Conservation (phyloP, 2,329 filamentous ascomycete species). For the Chaetomium sp. region DNA sequence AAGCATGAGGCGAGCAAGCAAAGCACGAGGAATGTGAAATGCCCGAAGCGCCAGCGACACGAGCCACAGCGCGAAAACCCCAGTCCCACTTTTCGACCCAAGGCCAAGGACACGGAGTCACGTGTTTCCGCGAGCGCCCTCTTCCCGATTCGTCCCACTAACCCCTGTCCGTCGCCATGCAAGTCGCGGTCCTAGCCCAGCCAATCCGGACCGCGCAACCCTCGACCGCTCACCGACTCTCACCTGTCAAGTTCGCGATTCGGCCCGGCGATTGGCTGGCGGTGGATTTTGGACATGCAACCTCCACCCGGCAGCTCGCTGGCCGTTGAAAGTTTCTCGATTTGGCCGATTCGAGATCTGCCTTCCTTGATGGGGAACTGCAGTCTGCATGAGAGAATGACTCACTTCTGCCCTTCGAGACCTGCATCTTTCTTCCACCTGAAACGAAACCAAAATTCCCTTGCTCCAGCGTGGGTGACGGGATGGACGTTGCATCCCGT, state of each 20-base stretch:
- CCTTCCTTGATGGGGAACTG: no score
- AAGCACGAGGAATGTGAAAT: no score
- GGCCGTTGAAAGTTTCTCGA: no score
- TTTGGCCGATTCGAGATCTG: no score
- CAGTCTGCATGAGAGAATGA: no score
- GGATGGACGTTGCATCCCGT: no score
- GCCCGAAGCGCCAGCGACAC: not conserved
- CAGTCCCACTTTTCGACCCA: not conserved
- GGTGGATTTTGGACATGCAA: not conserved
- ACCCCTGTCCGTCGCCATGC: slow-evolving; percentile 12
- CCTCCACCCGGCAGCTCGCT: not conserved
- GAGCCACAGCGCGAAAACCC: no score
- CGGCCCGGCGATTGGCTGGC: slow-evolving; percentile 14
- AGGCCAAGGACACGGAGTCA: slow-evolving; percentile 5
- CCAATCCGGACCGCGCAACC: slow-evolving; percentile 12
- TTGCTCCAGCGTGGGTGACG: no score
- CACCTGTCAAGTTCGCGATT: slow-evolving; percentile 16
- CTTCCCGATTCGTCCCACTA: slow-evolving; percentile 4
- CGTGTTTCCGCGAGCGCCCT: slow-evolving; percentile 3
- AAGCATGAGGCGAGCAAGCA: no score
- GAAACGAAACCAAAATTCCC: no score
- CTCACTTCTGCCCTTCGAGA: no score
- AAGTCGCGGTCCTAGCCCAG: slow-evolving; percentile 6
- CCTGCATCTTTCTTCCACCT: no score
- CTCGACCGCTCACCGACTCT: not conserved